These are phyloP conservation scores for Phialocephala sp. DNA, from an alignment of 2,329 filamentous ascomycete species.

Conservation along the genomic window DNA sequence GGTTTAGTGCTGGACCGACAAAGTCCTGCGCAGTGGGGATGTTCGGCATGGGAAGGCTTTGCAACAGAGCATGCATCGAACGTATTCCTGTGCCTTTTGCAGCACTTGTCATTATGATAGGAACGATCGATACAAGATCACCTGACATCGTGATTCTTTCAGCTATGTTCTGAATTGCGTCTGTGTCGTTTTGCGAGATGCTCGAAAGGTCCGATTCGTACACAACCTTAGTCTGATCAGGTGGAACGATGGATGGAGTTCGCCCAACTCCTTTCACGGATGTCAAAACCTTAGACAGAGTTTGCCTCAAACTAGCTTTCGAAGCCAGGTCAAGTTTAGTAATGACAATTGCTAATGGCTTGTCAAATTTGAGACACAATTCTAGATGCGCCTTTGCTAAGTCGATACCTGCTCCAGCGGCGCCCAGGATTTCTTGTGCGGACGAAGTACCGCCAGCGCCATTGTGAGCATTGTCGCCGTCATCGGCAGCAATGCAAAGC, in stretches of 20 bases:
- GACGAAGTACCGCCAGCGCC: constrained; percentile 50
- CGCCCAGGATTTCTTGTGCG: constrained; percentile 56
- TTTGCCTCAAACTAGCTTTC: constrained; percentile 70
- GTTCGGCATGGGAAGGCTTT: constrained; percentile 73
- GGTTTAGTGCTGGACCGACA: constrained; percentile 58
- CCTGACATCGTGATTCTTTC: constrained; percentile 52
- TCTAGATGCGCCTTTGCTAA: constrained; percentile 81
- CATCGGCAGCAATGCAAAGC: constrained; percentile 84
- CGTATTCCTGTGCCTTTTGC: constrained; percentile 84
- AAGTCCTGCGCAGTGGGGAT: constrained; percentile 59
- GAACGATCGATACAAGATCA: constrained; percentile 60
- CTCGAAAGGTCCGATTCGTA: constrained; percentile 56
- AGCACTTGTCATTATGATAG: constrained; percentile 86
- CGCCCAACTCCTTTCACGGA: constrained; percentile 77
- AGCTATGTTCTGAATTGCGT: constrained; percentile 63
- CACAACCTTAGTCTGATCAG: constrained; percentile 56
- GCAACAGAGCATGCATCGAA: constrained; percentile 80
- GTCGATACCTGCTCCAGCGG: constrained; percentile 65
- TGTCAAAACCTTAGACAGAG: constrained; percentile 75
- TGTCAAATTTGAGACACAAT: constrained; percentile 78
- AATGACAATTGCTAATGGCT: constrained; percentile 81
- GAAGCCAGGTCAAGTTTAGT: constrained; percentile 91
- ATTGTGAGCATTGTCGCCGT: constrained; percentile 54
- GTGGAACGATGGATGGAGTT: constrained; percentile 74
- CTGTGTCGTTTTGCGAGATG: constrained; percentile 61